These are phyloP conservation scores for Rhododendron williamsianum DNA, from an alignment of 148 eudicot genomes.

Conservation along the genomic window DNA sequence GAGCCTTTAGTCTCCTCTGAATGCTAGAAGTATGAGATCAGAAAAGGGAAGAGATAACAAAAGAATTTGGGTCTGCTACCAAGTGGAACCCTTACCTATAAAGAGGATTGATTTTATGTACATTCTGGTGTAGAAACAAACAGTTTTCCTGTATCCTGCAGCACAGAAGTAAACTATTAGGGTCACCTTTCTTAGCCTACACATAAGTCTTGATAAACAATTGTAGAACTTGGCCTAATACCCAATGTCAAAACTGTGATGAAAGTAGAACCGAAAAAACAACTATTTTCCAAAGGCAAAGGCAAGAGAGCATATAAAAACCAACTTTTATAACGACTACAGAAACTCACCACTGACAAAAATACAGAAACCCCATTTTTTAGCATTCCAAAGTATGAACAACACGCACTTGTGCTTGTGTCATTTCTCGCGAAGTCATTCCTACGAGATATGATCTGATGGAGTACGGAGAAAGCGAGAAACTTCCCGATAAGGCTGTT, in stretches of 20 bases:
- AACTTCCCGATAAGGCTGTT: constrained; percentile 78
- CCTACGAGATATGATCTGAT: constrained; percentile 33
- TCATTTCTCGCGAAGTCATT: not conserved
- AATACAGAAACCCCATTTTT: constrained; percentile 6
- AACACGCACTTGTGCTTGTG: constrained; percentile 21
- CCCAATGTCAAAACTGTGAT: not conserved
- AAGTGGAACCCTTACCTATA: not conserved
- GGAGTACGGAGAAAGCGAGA: constrained; percentile 54
- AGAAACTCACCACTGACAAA: constrained; percentile 31
- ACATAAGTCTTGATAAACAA: not conserved
- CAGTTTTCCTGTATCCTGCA: not conserved
- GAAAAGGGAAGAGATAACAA: not conserved
- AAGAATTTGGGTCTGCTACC: not conserved
- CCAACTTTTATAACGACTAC: not conserved
- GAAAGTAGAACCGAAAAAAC: too few relatives aligned
- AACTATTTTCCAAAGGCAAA: too few relatives aligned
- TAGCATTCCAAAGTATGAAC: constrained; percentile 22
- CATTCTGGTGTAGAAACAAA: not conserved
- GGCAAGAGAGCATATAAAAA: not conserved
- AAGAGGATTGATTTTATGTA: constrained; percentile 5
- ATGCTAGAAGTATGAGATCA: not conserved
- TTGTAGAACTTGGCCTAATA: too few relatives aligned
- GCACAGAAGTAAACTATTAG: not conserved
- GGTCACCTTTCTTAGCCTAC: not conserved
- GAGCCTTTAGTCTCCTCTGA: not conserved